These are phyloP conservation scores for Macrophomina tecta DNA, from an alignment of 2,329 filamentous ascomycete species.

Conservation along the genomic window DNA sequence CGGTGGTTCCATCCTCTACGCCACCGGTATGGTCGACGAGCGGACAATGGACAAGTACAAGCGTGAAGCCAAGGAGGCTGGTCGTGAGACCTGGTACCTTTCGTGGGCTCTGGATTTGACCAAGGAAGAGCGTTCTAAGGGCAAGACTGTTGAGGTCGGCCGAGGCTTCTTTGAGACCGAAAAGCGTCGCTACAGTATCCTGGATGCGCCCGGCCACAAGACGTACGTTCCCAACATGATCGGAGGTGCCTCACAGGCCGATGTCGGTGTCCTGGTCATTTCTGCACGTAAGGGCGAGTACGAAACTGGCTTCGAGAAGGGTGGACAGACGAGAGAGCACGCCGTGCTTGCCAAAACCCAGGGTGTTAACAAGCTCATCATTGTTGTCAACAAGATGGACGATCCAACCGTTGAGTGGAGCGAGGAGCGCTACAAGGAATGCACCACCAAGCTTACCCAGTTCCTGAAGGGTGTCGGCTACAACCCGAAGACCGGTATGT, in stretches of 20 bases:
- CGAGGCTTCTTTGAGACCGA: slow-evolving; percentile 97
- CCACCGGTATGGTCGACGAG: slow-evolving; percentile 99
- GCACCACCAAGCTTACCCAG: slow-evolving; percentile 81
- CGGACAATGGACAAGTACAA: slow-evolving; percentile 98
- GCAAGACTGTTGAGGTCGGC: slow-evolving; percentile 97
- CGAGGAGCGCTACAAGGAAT: slow-evolving; percentile 90
- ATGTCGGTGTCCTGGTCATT: slow-evolving; percentile 89
- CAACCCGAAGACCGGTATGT: slow-evolving; percentile 74
- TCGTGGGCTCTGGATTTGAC: slow-evolving; percentile 98
- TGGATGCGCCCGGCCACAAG: slow-evolving; percentile 97
- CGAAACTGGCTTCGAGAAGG: slow-evolving; percentile 96
- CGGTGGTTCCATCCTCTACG: slow-evolving; percentile 89
- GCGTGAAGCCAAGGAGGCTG: slow-evolving; percentile 92
- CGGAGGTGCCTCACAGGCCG: slow-evolving; percentile 72
- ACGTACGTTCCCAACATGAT: slow-evolving; percentile 99
- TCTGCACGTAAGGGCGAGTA: slow-evolving; percentile 98
- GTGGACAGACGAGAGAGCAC: slow-evolving; percentile 96
- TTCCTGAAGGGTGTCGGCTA: slow-evolving; percentile 94
- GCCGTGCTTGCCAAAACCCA: slow-evolving; percentile 98
- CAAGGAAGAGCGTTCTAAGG: slow-evolving; percentile 93
- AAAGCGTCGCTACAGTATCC: slow-evolving; percentile 92
- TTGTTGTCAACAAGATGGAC: slow-evolving; percentile 99
- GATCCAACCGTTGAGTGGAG: slow-evolving; percentile 96
- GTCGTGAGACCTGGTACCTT: slow-evolving; percentile 97
- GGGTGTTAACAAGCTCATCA: slow-evolving; percentile 93